A percentile compares a stretch with the other conserved stretches of the same genome.
Conservation (phyloP, 225 moss, liverwort and hornwort species). For the Straminergon stramineum region DNA sequence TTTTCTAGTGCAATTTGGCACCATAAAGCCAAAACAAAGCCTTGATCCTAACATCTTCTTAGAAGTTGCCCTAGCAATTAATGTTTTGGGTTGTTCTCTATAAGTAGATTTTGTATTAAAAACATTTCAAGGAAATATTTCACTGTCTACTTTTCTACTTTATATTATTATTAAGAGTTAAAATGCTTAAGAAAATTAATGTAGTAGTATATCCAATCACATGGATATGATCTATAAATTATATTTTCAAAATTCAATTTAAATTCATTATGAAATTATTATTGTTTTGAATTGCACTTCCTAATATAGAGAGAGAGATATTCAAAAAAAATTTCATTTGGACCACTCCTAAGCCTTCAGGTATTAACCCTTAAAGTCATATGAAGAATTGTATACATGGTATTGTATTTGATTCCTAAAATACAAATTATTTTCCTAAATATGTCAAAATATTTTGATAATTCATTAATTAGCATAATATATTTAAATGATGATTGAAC, state of each 20-base stretch:
- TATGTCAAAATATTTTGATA: background rate
- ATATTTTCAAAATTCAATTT: background rate
- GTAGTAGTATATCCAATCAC: background rate
- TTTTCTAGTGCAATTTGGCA: too few species aligned
- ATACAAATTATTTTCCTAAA: background rate
- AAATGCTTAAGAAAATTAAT: background rate
- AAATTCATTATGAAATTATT: background rate
- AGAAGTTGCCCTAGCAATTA: too few species aligned
- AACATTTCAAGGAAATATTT: background rate
- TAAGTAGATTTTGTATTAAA: background rate
- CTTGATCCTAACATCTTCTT: too few species aligned
- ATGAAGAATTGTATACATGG: accelerated
- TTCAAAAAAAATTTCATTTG: background rate
- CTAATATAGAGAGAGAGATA: background rate
- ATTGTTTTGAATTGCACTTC: background rate
- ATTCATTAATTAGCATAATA: background rate
- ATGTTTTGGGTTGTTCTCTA: background rate
- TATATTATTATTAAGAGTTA: background rate
- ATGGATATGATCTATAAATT: background rate
- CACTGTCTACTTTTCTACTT: background rate
- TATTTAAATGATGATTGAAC: background rate
- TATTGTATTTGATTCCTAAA: background rate
- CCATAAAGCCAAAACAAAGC: too few species aligned
- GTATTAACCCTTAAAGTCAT: accelerated
- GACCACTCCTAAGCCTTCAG: accelerated